Evolutionary conservation across 148 eudicot genomes (phyloP).

Genomic region (Nepenthes gracilis): DNA sequence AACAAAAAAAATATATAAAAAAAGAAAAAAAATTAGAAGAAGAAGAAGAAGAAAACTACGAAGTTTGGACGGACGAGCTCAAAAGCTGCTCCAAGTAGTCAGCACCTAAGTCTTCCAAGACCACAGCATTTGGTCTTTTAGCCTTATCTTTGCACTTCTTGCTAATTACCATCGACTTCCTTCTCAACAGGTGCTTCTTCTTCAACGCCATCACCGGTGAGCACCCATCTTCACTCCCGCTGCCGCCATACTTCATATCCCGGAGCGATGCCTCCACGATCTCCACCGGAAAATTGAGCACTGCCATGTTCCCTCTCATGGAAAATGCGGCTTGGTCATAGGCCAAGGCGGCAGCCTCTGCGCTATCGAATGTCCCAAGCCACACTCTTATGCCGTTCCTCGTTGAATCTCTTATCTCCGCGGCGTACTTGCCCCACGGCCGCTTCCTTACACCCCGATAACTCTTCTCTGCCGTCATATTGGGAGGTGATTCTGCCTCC

Average conservation of each 20-base stretch:
- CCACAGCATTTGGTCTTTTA: conserved; percentile 12
- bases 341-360: conserved; percentile 62
- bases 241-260: conserved; percentile 20
- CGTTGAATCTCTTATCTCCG: conserved; percentile 60
- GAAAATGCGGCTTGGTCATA: conserved; percentile 70
- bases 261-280: conserved; percentile 32
- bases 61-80: conserved; percentile 11
- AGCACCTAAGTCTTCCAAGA: conserved; percentile 52
- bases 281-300: conserved; percentile 52
- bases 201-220: conserved; percentile 58
- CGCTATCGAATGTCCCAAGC: conserved; percentile 66
- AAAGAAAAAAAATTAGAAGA: neutral
- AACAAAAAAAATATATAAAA: neutral
- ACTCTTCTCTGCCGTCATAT: conserved; percentile 1
- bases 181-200: conserved; percentile 39
- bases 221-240: conserved; percentile 4
- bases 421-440: conserved; percentile 66
- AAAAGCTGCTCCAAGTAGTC: conserved; percentile 50
- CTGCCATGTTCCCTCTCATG: conserved; percentile 44
- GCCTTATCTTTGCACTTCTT: neutral
- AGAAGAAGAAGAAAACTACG: neutral
- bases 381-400: conserved; percentile 53
- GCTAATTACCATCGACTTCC: conserved; percentile 15
- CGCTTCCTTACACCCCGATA: conserved; percentile 59
- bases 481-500: neutral